phyloP scores from a whole-genome alignment of 257 asterid genomes.

The Nicotiana undulata region DNA sequence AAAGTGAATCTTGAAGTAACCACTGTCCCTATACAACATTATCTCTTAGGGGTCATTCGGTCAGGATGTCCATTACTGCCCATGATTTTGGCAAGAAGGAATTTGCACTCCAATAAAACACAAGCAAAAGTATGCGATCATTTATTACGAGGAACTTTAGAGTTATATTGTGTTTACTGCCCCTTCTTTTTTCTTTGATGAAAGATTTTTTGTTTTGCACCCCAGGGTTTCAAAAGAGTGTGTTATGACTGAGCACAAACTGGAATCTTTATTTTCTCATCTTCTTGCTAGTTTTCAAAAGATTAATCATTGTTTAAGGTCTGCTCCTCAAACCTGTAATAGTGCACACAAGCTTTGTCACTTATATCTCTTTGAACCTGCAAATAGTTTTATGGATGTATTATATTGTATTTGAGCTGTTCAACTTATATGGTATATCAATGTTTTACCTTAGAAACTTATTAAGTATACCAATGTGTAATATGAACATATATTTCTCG shows the following conservation, averaged over 20 bases:
- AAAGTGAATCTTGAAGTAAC: background rate
- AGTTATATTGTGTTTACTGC: background rate
- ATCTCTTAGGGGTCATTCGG: background rate
- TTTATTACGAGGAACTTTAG: background rate
- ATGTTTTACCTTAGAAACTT: background rate
- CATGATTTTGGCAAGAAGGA: background rate
- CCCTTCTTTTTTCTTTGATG: background rate
- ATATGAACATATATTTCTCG: background rate
- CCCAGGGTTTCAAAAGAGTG: background rate
- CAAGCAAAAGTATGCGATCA: background rate
- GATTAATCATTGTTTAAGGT: background rate
- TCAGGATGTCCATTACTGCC: background rate
- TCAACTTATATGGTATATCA: slow-evolving; percentile 3
- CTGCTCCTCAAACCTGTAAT: background rate
- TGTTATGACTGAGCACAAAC: background rate
- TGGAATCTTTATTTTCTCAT: background rate
- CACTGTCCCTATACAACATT: no score
- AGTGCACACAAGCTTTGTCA: background rate
- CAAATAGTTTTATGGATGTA: background rate
- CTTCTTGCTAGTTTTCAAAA: background rate
- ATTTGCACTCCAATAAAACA: background rate
- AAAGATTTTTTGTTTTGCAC: background rate
- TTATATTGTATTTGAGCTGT: background rate
- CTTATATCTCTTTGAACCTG: background rate
- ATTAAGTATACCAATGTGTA: background rate